phyloP scores from a whole-genome alignment of 2,329 filamentous ascomycete genomes.

The Apiospora phragmitis region DNA sequence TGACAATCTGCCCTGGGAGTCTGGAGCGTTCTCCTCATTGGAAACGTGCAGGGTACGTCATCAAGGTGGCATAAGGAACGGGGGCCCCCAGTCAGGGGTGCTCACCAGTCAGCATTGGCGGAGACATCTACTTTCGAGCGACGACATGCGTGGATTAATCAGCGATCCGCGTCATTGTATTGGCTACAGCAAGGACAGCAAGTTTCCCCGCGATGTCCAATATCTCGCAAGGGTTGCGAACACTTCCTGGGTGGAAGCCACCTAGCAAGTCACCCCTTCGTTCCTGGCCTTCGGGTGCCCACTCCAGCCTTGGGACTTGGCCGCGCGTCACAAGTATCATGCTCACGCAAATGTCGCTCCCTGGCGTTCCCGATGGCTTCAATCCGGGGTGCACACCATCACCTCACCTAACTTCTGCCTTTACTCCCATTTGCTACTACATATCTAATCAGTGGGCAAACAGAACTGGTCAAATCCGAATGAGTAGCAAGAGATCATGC shows the following conservation, averaged over 20 bases:
- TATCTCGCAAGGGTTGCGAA: not conserved
- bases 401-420: not conserved
- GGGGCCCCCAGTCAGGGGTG: not conserved
- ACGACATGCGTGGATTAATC: not conserved
- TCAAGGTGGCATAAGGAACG: not conserved
- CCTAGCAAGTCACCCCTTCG: not conserved
- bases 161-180: not conserved
- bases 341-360: not conserved
- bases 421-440: not conserved
- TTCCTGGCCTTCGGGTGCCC: not conserved
- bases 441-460: not conserved
- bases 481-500: not conserved
- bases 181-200: not conserved
- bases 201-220: not conserved
- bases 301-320: not conserved
- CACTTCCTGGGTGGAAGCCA: not conserved
- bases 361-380: not conserved
- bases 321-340: not conserved
- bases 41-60: not conserved
- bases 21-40: not conserved
- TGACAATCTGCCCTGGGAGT: not conserved
- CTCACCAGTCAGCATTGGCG: constrained; percentile 2
- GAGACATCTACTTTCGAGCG: not conserved
- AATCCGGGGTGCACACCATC: not conserved
- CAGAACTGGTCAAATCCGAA: not conserved